Base-by-base conservation (phyloP, 2,329 filamentous ascomycete genomes). In the Ophiostoma tasmaniense region DNA sequence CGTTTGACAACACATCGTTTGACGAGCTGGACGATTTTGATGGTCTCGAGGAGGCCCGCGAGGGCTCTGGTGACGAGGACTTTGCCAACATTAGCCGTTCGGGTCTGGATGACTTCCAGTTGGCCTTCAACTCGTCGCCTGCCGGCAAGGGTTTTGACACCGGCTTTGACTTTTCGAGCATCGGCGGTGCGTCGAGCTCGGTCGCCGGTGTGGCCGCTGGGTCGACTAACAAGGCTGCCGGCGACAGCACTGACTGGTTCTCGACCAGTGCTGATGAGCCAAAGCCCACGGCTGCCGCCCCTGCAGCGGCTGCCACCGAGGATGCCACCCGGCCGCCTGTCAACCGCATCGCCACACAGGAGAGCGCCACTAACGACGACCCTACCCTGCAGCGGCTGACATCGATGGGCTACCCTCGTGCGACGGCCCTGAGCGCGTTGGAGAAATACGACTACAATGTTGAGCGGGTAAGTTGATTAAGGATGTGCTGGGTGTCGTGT, bases 361-460 rank as follows among this genome's bases (percentile, higher is more conserved):
- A 89, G 25, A 90, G 90, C 3, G 90, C 90, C 75, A 91, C 90
- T 75, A 91, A 96, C 75, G 94, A 98, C 76, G 94, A 98, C 76
- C 90, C 92, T 10, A 94, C 96, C 69, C 80, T 98, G 73, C 96
- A 96, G 82, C 89, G 93, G 74, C 78, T 98, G 75, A 96, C 92
- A 0, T 85, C 87, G 11, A 97, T 98, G 93, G 94, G 94, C 0
- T 98, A 96, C 76, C 80, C 87, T 4, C 84, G 94, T 37, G 81
- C 83, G 8, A 88, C 91, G 66, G 90, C 92, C 20, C 80, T 97
- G 45, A 83, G 83, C 66, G 94, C 95, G 30, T 80, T 98, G 76
- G 94, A 98, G 82, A 93, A 94, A 78, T 97, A 91, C 77, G 93
- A 98, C 80, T 97, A 98, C 80, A 95, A 97, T 78, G 85, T 97